phyloP scores from a whole-genome alignment of 2,329 filamentous ascomycete genomes.

The Phoma sp. region DNA sequence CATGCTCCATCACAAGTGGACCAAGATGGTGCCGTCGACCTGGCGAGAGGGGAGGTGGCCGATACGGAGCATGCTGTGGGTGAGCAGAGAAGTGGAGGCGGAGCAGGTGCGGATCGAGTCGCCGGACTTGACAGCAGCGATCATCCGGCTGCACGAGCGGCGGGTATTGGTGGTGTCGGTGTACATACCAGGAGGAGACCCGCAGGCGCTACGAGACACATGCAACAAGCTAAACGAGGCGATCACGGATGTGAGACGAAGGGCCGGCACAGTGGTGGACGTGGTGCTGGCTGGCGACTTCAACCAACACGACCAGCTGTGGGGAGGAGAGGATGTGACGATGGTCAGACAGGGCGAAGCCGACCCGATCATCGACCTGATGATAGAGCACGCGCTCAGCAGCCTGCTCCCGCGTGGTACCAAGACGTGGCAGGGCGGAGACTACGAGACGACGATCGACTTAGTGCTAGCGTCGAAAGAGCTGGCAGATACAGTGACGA shows the following conservation, averaged over 20 bases:
- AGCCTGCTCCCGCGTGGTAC: no score
- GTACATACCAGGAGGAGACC: neutral
- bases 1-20: no score
- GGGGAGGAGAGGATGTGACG: neutral
- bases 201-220: neutral
- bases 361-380: neutral
- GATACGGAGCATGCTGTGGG: no score
- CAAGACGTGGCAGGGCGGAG: no score
- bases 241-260: neutral
- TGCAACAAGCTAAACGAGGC: neutral
- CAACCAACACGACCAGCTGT: neutral
- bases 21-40: no score
- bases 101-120: constrained; percentile 1
- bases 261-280: neutral
- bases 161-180: neutral
- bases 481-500: no score
- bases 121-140: neutral
- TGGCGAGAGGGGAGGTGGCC: no score
- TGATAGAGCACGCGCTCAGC: neutral
- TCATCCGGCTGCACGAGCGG: neutral
- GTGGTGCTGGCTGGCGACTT: no score
- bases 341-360: neutral
- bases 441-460: no score
- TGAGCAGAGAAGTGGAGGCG: no score
- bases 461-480: no score